Percentiles rank a stretch among this genome's conserved stretches.
Conservation (phyloP, 75 land plant genomes). For the Picea glauca region DNA sequence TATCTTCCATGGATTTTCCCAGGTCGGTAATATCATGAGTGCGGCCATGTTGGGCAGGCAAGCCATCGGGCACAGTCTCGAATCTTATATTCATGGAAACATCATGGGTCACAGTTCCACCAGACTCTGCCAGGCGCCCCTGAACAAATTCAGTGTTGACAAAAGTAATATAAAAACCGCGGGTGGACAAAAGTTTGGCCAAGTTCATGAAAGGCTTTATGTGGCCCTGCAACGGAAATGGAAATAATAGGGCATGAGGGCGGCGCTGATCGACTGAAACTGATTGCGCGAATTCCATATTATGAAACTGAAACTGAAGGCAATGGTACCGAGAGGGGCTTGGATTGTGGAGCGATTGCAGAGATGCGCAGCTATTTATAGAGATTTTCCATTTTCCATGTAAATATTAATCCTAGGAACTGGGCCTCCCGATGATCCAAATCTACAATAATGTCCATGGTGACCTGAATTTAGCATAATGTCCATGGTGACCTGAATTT, state of each 20-base stretch:
- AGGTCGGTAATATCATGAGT: conserved; percentile 19
- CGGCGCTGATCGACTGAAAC: neutral
- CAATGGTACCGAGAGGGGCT: no score
- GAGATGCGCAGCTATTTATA: no score
- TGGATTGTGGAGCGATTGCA: no score
- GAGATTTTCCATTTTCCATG: no score
- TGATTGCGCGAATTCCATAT: no score
- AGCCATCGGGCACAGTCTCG: conserved; percentile 21
- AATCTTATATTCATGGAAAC: conserved; percentile 8
- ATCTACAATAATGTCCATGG: no score
- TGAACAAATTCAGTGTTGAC: conserved; percentile 38
- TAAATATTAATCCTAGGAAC: no score
- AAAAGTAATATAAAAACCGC: conserved; percentile 36
- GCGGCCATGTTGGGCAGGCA: conserved; percentile 15
- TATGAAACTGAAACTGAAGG: no score
- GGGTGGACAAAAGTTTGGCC: conserved; percentile 23
- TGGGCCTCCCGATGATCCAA: no score
- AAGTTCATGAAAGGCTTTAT: conserved; percentile 37
- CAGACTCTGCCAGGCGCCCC: conserved; percentile 13
- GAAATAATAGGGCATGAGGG: conserved; percentile 19
- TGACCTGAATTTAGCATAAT: no score
- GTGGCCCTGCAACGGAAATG: conserved; percentile 49
- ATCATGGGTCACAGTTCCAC: neutral
- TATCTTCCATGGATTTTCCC: conserved; percentile 13
- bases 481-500: no score